Conservation (phyloP, 306 rosid species). For the Astragalus membranaceus region DNA sequence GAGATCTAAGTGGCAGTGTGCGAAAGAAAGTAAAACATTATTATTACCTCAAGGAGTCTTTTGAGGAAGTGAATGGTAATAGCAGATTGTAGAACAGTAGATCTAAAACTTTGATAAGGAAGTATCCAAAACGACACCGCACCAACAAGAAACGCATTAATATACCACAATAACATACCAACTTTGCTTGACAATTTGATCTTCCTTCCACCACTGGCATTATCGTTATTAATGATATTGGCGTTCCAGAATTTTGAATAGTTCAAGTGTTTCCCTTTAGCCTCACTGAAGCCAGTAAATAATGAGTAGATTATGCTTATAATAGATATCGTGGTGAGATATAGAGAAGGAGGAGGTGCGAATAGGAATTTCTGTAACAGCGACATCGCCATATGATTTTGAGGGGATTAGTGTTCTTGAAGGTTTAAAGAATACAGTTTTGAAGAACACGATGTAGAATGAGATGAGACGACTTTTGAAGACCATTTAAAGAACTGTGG, state of each 20-base stretch:
- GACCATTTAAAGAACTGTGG: no score
- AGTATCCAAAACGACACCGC: slow-evolving; percentile 35
- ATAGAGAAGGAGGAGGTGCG: slow-evolving; percentile 47
- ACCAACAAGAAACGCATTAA: slow-evolving; percentile 56
- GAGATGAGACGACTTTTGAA: no score
- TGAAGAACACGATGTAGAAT: no score
- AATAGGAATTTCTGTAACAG: slow-evolving; percentile 8
- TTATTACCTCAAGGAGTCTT: slow-evolving; percentile 55
- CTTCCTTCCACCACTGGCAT: neutral
- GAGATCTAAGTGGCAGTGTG: no score
- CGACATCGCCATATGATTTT: slow-evolving; percentile 20
- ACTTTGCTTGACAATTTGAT: slow-evolving; percentile 33
- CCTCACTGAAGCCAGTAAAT: slow-evolving; percentile 34
- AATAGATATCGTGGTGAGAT: slow-evolving; percentile 41
- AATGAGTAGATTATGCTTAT: slow-evolving; percentile 20
- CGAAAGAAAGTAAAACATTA: neutral
- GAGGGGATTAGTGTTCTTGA: no score
- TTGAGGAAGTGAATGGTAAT: slow-evolving; percentile 67
- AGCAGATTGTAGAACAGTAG: slow-evolving; percentile 37
- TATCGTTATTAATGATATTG: neutral
- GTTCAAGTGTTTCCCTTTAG: slow-evolving; percentile 51
- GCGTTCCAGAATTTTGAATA: slow-evolving; percentile 60
- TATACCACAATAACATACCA: slow-evolving; percentile 57
- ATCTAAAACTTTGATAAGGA: slow-evolving; percentile 32
- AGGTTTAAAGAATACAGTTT: no score